phyloP scores from a whole-genome alignment of 371 early-diverging fungal species.

The Vairimorpha ceranae region DNA sequence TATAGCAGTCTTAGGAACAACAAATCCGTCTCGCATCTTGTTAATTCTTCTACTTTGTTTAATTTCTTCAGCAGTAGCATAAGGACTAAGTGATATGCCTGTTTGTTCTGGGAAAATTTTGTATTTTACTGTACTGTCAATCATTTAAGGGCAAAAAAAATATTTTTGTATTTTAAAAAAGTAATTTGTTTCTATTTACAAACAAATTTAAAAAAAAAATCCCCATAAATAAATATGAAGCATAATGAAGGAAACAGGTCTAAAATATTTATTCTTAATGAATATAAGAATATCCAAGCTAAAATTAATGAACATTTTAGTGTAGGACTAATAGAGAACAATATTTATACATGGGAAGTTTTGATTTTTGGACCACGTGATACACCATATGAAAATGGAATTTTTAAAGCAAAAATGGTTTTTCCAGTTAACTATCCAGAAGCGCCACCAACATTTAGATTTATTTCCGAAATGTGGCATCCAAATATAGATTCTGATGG shows the following conservation, averaged over 20 bases:
- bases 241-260: conserved; percentile 49
- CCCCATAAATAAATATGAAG: conserved; percentile 38
- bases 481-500: conserved; percentile 74
- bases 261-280: conserved; percentile 57
- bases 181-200: neutral
- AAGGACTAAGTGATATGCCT: conserved; percentile 71
- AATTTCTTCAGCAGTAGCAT: conserved; percentile 64
- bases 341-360: conserved; percentile 79
- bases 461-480: conserved; percentile 80
- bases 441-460: conserved; percentile 73
- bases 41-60: conserved; percentile 70
- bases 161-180: neutral
- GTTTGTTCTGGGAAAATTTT: conserved; percentile 74
- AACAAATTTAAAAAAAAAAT: neutral
- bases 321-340: conserved; percentile 62
- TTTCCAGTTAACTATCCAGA: conserved; percentile 78
- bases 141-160: conserved; percentile 63
- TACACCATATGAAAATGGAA: conserved; percentile 93
- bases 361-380: conserved; percentile 82
- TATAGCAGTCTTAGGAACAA: conserved; percentile 95
- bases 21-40: conserved; percentile 95
- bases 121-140: conserved; percentile 90
- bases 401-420: conserved; percentile 73
- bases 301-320: conserved; percentile 60
- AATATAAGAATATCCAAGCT: conserved; percentile 56